phyloP scores from a whole-genome alignment of 108 stramenopile species.

The Skeletonema costatum region DNA sequence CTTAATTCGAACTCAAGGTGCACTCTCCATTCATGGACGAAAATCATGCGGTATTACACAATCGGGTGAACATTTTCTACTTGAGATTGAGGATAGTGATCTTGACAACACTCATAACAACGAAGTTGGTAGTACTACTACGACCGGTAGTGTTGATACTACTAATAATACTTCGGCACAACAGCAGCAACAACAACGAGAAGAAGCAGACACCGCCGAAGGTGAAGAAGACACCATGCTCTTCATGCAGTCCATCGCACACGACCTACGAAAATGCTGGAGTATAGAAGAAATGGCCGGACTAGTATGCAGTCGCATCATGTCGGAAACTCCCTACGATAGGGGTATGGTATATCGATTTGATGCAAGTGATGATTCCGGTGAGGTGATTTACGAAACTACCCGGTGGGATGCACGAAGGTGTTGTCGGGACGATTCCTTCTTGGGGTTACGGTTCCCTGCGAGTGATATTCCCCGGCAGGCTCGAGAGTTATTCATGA shows the following conservation, averaged over 20 bases:
- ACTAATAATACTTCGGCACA: neutral
- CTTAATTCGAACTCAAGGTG: slow-evolving; percentile 2
- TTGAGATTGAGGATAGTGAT: slow-evolving; percentile 7
- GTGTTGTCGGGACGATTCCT: slow-evolving; percentile 17
- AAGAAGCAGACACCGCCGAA: neutral
- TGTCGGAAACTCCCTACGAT: slow-evolving; percentile 33
- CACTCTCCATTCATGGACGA: slow-evolving; percentile 2
- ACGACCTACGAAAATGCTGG: slow-evolving; percentile 25
- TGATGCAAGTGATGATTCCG: slow-evolving; percentile 19
- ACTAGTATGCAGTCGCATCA: slow-evolving; percentile 22
- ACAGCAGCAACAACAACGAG: neutral
- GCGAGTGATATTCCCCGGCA: slow-evolving; percentile 32
- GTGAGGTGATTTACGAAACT: slow-evolving; percentile 23
- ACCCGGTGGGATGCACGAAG: slow-evolving; percentile 10
- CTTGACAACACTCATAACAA: neutral
- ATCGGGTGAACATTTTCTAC: neutral
- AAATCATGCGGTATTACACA: neutral
- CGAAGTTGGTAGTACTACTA: neutral
- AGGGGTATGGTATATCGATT: slow-evolving; percentile 36
- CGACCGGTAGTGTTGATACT: neutral
- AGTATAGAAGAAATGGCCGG: slow-evolving; percentile 31
- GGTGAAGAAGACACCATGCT: slow-evolving; percentile 19
- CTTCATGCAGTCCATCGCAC: slow-evolving; percentile 25
- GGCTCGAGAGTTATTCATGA: slow-evolving; percentile 31
- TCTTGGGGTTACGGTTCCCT: slow-evolving; percentile 23